Base-by-base conservation (phyloP, 2,329 filamentous ascomycete genomes). In the Colletotrichum tropicicola region DNA sequence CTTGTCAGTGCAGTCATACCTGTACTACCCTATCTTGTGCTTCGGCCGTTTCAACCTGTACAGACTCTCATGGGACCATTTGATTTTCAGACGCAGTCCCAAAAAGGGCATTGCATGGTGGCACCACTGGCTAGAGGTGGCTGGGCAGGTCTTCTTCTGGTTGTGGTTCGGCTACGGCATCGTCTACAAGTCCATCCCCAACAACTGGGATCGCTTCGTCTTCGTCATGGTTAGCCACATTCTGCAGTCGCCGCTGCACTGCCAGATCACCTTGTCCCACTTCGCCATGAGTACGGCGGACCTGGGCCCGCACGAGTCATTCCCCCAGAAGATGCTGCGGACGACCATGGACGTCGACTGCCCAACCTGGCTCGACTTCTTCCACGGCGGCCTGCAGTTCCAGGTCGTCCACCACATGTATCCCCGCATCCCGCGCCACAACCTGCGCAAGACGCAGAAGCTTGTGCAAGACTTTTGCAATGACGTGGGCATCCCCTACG, bases 261-360 rank as follows among this genome's bases (percentile, higher is more conserved):
- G 95, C 10, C 94, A 97, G 76, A 97, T 97, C 75, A 97, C 93
- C 0, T 86, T 97, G 17, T 96, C 92, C 2, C 94, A 97, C 78
- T 97, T 97, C 77, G 92, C 92, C 69, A 97, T 97, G 94, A 95
- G 92, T 70, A 97, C 94, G 0, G 87, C 92, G 10, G 93, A 97
- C 71, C 83, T 97, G 12, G 94, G 94, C 0, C 89, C 91, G 1
- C 84, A 90, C 54, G 94, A 97, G 75, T 96, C 92, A 0, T 97
- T 97, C 76, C 89, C 94, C 1, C 93, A 97, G 78, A 92, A 91
- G 76, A 96, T 97, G 91, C 84, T 97, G 47, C 90, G 94, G 70
- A 97, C 94, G 1, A 97, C 94, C 12, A 97, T 97, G 93, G 93
- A 97, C 68, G 89, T 97, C 21, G 93, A 96, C 74, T 97, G 93